phyloP scores from a whole-genome alignment of 2,329 filamentous ascomycete species.

The Tolypocladium tropicale region DNA sequence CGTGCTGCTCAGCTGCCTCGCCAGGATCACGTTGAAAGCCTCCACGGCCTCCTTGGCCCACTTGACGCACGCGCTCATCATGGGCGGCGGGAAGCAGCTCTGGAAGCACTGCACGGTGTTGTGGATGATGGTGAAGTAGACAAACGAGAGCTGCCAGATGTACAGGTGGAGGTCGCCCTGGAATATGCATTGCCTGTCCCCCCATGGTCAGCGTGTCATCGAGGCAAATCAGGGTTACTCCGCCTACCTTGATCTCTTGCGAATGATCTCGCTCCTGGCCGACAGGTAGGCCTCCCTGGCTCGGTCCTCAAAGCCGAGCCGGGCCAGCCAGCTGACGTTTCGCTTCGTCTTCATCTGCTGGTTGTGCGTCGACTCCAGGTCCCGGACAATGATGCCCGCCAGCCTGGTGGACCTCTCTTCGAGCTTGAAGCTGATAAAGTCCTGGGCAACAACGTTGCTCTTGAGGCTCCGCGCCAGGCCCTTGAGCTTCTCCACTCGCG shows the following conservation, averaged over 20 bases:
- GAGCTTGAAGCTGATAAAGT: constrained; percentile 85
- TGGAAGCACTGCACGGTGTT: constrained; percentile 91
- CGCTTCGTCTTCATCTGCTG: constrained; percentile 68
- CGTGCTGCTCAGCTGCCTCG: constrained; percentile 77
- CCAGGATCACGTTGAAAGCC: constrained; percentile 75
- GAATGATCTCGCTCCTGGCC: constrained; percentile 67
- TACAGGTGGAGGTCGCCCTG: constrained; percentile 88
- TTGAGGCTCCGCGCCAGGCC: constrained; percentile 69
- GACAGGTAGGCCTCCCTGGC: constrained; percentile 80
- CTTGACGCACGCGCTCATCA: constrained; percentile 91
- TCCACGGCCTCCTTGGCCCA: constrained; percentile 98
- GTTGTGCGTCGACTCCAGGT: constrained; percentile 67
- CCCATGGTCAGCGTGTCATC: neutral
- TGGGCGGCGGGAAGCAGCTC: constrained; percentile 69
- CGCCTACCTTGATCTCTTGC: constrained; percentile 68
- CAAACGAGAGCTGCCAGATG: constrained; percentile 89
- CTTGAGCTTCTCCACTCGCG: constrained; percentile 75
- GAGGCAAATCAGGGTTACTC: no score
- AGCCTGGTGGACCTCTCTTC: constrained; percentile 74
- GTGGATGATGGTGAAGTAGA: constrained; percentile 88
- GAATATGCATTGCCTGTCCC: constrained; percentile 81
- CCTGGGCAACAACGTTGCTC: constrained; percentile 77
- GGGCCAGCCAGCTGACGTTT: constrained; percentile 74
- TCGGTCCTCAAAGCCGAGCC: constrained; percentile 81
- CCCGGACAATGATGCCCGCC: constrained; percentile 64